Conservation (phyloP, 169 alveolate species). For the Eimeria falciformis region DNA sequence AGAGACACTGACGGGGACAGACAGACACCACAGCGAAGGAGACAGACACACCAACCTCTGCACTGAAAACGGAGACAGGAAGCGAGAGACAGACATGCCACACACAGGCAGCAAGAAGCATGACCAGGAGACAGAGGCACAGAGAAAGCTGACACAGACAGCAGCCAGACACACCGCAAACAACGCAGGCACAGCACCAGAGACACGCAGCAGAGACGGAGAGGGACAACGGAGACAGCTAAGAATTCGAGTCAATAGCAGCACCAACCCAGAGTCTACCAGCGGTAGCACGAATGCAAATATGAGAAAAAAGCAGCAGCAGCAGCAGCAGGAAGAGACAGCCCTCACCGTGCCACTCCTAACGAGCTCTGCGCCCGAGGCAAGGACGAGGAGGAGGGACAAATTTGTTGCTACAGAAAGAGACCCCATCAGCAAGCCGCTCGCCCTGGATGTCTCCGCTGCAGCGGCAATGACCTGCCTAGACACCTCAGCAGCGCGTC, state of each 20-base stretch:
- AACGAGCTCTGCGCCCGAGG: conserved; percentile 44
- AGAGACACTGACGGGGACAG: neutral
- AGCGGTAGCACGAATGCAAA: neutral
- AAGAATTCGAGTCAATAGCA: neutral
- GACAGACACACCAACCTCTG: no score
- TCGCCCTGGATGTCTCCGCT: conserved; percentile 15
- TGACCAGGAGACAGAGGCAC: no score
- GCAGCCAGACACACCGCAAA: neutral
- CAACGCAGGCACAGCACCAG: neutral
- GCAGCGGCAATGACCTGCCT: conserved; percentile 39
- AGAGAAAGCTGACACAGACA: neutral
- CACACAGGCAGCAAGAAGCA: no score
- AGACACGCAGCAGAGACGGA: neutral
- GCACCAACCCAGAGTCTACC: neutral
- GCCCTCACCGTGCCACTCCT: conserved; percentile 22
- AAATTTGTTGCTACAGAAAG: conserved; percentile 26
- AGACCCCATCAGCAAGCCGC: conserved; percentile 57
- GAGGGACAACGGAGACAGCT: neutral
- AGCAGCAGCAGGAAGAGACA: conserved; percentile 2
- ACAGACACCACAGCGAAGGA: no score
- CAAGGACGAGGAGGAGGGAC: conserved; percentile 50
- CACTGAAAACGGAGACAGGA: no score
- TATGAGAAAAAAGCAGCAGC: neutral
- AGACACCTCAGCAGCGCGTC: neutral
- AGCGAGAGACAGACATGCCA: no score